Conservation (phyloP, 305 asterid species). For the Solanum hybrid region DNA sequence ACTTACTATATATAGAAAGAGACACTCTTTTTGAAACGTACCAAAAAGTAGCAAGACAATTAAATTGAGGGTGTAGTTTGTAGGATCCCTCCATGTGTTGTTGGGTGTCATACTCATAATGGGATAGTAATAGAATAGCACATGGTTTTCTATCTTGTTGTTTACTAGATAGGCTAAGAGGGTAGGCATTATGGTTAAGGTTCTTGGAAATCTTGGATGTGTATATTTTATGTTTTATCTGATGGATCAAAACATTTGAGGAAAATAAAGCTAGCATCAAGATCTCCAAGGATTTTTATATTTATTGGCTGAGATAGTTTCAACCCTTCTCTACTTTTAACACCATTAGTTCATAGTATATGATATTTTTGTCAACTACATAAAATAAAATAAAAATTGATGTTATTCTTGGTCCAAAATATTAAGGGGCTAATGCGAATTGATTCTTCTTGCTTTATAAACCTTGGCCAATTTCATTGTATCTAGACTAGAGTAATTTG, state of each 20-base stretch:
- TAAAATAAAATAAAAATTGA: not conserved
- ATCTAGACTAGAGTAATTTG: not conserved
- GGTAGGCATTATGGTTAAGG: not conserved
- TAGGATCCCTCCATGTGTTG: not conserved
- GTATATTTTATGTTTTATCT: not conserved
- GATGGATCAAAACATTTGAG: slow-evolving; percentile 1
- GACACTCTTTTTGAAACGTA: not conserved
- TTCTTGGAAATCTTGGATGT: not conserved
- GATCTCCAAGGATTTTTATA: not conserved
- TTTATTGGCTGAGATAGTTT: not conserved
- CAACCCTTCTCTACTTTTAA: not conserved
- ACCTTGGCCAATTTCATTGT: not conserved
- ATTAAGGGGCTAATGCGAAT: not conserved
- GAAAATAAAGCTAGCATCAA: not conserved
- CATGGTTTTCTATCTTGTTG: not conserved
- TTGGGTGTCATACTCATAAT: not conserved
- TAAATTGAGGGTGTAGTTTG: not conserved
- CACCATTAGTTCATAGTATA: not conserved
- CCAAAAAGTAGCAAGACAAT: not conserved
- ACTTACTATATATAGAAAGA: not conserved
- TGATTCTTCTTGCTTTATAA: not conserved
- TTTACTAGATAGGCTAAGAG: not conserved
- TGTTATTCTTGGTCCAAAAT: not conserved
- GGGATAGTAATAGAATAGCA: not conserved
- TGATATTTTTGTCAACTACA: not conserved